These are phyloP conservation scores for Daphne laureola DNA, from an alignment of 441 rosid genomes.

Conservation along the genomic window DNA sequence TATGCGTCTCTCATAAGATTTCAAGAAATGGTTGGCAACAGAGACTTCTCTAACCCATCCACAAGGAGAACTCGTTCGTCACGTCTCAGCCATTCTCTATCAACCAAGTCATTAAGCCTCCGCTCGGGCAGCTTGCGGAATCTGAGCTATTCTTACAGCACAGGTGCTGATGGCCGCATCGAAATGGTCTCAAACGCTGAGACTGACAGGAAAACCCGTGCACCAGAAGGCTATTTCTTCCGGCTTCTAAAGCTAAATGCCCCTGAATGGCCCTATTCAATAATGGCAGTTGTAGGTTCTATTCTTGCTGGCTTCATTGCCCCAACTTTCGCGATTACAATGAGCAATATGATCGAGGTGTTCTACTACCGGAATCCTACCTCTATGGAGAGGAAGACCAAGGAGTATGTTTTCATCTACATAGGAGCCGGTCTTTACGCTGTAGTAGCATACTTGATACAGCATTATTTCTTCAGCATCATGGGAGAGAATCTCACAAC, in stretches of 20 bases:
- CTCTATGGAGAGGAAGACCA: constrained; percentile 92
- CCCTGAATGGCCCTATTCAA: constrained; percentile 98
- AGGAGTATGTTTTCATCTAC: constrained; percentile 91
- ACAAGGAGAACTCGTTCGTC: constrained; percentile 82
- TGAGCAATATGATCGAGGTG: constrained; percentile 98
- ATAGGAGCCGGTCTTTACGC: constrained; percentile 96
- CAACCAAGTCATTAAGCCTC: constrained; percentile 89
- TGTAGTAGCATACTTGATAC: constrained; percentile 86
- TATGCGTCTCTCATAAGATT: constrained; percentile 85
- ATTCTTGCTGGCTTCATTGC: constrained; percentile 94
- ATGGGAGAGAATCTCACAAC: constrained; percentile 99
- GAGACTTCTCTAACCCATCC: constrained; percentile 89
- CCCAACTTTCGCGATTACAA: constrained; percentile 90
- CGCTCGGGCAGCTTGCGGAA: constrained; percentile 95
- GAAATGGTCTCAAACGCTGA: constrained; percentile 99
- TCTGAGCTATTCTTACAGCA: constrained; percentile 92
- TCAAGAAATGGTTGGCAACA: constrained; percentile 87
- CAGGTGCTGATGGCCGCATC: constrained; percentile 93
- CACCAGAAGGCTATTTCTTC: constrained; percentile 82
- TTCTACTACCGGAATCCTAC: constrained; percentile 84
- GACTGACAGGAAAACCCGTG: constrained; percentile 80
- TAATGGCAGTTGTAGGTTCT: constrained; percentile 94
- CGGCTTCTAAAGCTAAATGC: constrained; percentile 89
- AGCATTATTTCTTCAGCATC: constrained; percentile 97
- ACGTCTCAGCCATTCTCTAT: constrained; percentile 80